Evolutionary conservation across 305 asterid species (phyloP).

Genomic region (Fraxinus dipetala): DNA sequence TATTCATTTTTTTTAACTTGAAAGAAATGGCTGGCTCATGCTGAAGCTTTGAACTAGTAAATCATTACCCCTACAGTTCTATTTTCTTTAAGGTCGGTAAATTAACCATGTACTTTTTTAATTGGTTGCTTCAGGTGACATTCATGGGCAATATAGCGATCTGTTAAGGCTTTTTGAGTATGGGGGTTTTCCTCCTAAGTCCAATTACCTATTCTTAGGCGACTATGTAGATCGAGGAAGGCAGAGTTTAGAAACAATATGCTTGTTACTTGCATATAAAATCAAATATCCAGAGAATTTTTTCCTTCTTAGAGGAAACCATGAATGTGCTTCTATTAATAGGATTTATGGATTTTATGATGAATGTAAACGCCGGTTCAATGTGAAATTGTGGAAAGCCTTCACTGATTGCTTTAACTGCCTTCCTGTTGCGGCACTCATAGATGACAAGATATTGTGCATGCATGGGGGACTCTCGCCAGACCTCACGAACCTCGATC

Average conservation of each 20-base stretch:
- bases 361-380: conserved; percentile 59
- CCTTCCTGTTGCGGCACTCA: conserved; percentile 63
- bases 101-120: conserved; percentile 7
- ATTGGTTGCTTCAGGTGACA: conserved; percentile 43
- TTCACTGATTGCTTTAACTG: conserved; percentile 61
- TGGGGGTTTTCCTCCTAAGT: conserved; percentile 59
- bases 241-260: conserved; percentile 61
- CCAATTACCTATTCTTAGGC: conserved; percentile 57
- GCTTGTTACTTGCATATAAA: conserved; percentile 58
- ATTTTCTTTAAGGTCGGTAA: conserved; percentile 11
- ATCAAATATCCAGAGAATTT: conserved; percentile 58
- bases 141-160: conserved; percentile 63
- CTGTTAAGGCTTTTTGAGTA: conserved; percentile 63
- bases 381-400: conserved; percentile 58
- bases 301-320: conserved; percentile 62
- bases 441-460: conserved; percentile 60
- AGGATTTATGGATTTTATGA: conserved; percentile 63
- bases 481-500: conserved; percentile 48
- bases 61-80: conserved; percentile 3
- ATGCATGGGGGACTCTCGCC: conserved; percentile 71
- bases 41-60: conserved; percentile 13
- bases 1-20: conserved; percentile 13
- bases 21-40: not conserved
- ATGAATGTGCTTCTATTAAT: conserved; percentile 58
- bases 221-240: conserved; percentile 62